These are phyloP conservation scores for Penicillium hordei DNA, from an alignment of 2,329 filamentous ascomycete species.

Conservation along the genomic window DNA sequence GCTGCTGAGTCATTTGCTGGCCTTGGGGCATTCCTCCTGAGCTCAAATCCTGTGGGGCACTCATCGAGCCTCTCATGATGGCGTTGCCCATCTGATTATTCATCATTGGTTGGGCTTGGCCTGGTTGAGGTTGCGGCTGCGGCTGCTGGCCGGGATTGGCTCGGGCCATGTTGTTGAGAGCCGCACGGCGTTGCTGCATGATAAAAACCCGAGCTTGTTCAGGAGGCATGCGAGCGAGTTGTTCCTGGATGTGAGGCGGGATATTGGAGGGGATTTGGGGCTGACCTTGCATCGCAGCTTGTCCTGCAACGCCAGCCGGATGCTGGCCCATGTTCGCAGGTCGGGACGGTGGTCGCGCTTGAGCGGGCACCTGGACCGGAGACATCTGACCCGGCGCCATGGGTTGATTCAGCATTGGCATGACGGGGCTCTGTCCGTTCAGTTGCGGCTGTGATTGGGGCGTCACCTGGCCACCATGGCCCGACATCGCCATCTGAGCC, in stretches of 20 bases:
- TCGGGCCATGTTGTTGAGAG: slow-evolving; percentile 34
- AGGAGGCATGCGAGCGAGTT: slow-evolving; percentile 36
- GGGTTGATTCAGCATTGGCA: slow-evolving; percentile 47
- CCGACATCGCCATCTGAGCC: slow-evolving; percentile 48
- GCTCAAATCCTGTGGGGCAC: slow-evolving; percentile 36
- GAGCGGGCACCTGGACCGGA: slow-evolving; percentile 35
- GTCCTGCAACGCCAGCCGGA: slow-evolving; percentile 29
- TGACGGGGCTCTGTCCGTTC: slow-evolving; percentile 42
- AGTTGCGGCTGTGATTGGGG: slow-evolving; percentile 40
- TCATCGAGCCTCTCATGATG: slow-evolving; percentile 37
- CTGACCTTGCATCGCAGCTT: slow-evolving; percentile 34
- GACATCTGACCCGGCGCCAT: slow-evolving; percentile 42
- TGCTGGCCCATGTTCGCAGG: slow-evolving; percentile 36
- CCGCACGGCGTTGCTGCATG: slow-evolving; percentile 36
- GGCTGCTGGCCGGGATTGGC: slow-evolving; percentile 31
- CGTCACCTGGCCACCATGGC: slow-evolving; percentile 46
- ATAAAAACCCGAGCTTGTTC: slow-evolving; percentile 38
- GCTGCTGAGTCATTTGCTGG: slow-evolving; percentile 35
- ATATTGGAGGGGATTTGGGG: slow-evolving; percentile 36
- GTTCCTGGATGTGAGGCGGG: slow-evolving; percentile 37
- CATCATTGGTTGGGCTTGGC: slow-evolving; percentile 33
- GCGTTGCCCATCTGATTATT: slow-evolving; percentile 36
- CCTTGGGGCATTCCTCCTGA: slow-evolving; percentile 27
- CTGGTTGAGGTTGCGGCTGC: slow-evolving; percentile 29
- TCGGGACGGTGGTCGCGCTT: slow-evolving; percentile 37